Evolutionary conservation across 2,329 filamentous ascomycete species (phyloP).

Genomic region (Stylonectria norvegica): DNA sequence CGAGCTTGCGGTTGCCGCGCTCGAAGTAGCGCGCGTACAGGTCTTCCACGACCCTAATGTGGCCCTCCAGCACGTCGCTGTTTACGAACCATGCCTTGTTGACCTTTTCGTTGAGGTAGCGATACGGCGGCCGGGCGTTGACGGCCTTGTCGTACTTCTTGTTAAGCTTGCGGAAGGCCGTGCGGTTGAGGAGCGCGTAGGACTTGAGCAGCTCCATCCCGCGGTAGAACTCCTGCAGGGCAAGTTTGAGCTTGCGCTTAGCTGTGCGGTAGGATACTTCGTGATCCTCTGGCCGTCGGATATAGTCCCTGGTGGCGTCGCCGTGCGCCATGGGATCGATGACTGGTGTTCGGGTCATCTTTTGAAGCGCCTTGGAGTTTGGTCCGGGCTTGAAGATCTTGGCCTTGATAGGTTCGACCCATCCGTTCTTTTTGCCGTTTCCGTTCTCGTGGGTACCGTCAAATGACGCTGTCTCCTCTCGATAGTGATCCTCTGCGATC

Average conservation of each 20-base stretch:
- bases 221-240: slow-evolving; percentile 89
- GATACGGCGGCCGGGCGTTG: slow-evolving; percentile 69
- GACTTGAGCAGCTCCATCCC: slow-evolving; percentile 88
- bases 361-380: slow-evolving; percentile 57
- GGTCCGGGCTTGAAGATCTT: slow-evolving; percentile 55
- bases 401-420: slow-evolving; percentile 53
- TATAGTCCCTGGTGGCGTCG: slow-evolving; percentile 47
- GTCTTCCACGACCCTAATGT: slow-evolving; percentile 81
- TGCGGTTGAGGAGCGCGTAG: slow-evolving; percentile 84
- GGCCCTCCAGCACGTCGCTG: slow-evolving; percentile 76
- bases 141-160: slow-evolving; percentile 97
- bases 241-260: slow-evolving; percentile 87
- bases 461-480: slow-evolving; percentile 27
- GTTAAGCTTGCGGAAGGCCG: slow-evolving; percentile 94
- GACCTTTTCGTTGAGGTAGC: slow-evolving; percentile 89
- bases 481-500: slow-evolving; percentile 45
- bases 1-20: slow-evolving; percentile 86
- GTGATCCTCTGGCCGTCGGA: slow-evolving; percentile 43
- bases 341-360: slow-evolving; percentile 51
- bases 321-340: slow-evolving; percentile 28
- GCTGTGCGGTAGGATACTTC: slow-evolving; percentile 80
- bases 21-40: slow-evolving; percentile 95
- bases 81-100: slow-evolving; percentile 88
- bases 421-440: slow-evolving; percentile 33
- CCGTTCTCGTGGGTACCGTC: slow-evolving; percentile 18